Evolutionary conservation across 306 rosid species (phyloP).

Genomic region (Arachis hypogaea): DNA sequence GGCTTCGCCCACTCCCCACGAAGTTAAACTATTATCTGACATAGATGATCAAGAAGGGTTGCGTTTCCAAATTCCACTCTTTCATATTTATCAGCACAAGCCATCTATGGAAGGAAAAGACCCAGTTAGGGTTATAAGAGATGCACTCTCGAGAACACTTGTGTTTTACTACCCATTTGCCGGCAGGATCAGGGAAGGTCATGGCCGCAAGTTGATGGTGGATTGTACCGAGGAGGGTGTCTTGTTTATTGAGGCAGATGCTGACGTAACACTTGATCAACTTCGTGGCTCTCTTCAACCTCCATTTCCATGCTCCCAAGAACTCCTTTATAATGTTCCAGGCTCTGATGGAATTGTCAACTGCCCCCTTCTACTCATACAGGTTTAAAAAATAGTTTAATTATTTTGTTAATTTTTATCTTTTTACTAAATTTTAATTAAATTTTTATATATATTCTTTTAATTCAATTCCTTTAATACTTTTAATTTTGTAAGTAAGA

Average conservation of each 20-base stretch:
- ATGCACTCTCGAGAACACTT: slow-evolving; percentile 23
- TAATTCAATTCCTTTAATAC: too few relatives aligned
- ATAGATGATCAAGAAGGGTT: slow-evolving; percentile 38
- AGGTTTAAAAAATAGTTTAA: slow-evolving; percentile 28
- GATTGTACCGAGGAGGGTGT: slow-evolving; percentile 58
- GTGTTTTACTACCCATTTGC: slow-evolving; percentile 43
- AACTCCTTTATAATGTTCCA: slow-evolving; percentile 47
- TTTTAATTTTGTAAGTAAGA: too few relatives aligned
- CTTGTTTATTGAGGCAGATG: slow-evolving; percentile 51
- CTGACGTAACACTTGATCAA: slow-evolving; percentile 46
- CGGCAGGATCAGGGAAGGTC: slow-evolving; percentile 34
- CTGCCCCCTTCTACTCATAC: slow-evolving; percentile 48
- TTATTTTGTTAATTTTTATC: too few relatives aligned
- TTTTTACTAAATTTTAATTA: too few relatives aligned
- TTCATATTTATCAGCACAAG: neutral
- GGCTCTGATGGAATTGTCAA: slow-evolving; percentile 38
- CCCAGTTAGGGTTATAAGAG: slow-evolving; percentile 25
- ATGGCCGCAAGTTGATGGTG: slow-evolving; percentile 34
- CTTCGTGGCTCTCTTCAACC: slow-evolving; percentile 50
- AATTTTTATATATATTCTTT: too few relatives aligned
- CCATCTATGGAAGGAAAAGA: slow-evolving; percentile 32
- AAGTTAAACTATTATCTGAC: slow-evolving; percentile 36
- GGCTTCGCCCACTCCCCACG: slow-evolving; percentile 34
- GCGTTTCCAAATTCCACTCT: neutral
- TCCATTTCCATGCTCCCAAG: slow-evolving; percentile 51